These are phyloP conservation scores for Candida schatavii DNA, from an alignment of 805 yeast species.

Conservation along the genomic window DNA sequence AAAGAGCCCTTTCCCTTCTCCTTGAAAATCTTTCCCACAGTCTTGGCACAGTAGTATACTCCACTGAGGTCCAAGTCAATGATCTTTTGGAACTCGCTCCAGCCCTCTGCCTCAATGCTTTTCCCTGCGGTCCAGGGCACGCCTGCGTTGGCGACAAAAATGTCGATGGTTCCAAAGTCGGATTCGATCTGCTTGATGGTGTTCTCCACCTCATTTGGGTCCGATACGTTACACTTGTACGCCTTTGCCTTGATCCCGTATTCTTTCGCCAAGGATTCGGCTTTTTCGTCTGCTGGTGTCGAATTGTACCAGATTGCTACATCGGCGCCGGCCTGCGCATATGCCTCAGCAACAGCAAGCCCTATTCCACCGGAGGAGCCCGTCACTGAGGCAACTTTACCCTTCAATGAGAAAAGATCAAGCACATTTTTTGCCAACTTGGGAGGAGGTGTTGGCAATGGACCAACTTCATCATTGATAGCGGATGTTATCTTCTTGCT, in stretches of 20 bases:
- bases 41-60: slow-evolving; percentile 43
- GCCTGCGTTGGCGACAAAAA: slow-evolving; percentile 89
- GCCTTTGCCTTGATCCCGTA: slow-evolving; percentile 65
- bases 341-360: slow-evolving; percentile 75
- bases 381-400: slow-evolving; percentile 80
- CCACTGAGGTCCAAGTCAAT: slow-evolving; percentile 41
- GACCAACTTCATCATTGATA: slow-evolving; percentile 29
- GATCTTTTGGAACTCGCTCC: slow-evolving; percentile 33
- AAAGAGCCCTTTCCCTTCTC: slow-evolving; percentile 42
- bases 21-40: slow-evolving; percentile 38
- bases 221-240: slow-evolving; percentile 57
- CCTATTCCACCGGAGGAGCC: slow-evolving; percentile 88
- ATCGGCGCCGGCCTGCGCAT: slow-evolving; percentile 84
- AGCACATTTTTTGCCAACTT: slow-evolving; percentile 49
- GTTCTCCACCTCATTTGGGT: slow-evolving; percentile 46
- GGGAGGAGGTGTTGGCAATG: slow-evolving; percentile 56
- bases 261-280: slow-evolving; percentile 49
- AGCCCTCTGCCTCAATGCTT: slow-evolving; percentile 34
- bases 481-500: slow-evolving; percentile 9
- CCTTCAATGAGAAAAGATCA: slow-evolving; percentile 74
- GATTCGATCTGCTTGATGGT: slow-evolving; percentile 49
- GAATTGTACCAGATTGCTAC: slow-evolving; percentile 51
- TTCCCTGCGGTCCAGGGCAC: slow-evolving; percentile 75
- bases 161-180: slow-evolving; percentile 79
- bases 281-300: slow-evolving; percentile 59